Percentiles rank a stretch among this genome's conserved stretches.
Evolutionary conservation across 2,329 filamentous ascomycete species (phyloP).

Genomic region (Plenodomus biglobosus): DNA sequence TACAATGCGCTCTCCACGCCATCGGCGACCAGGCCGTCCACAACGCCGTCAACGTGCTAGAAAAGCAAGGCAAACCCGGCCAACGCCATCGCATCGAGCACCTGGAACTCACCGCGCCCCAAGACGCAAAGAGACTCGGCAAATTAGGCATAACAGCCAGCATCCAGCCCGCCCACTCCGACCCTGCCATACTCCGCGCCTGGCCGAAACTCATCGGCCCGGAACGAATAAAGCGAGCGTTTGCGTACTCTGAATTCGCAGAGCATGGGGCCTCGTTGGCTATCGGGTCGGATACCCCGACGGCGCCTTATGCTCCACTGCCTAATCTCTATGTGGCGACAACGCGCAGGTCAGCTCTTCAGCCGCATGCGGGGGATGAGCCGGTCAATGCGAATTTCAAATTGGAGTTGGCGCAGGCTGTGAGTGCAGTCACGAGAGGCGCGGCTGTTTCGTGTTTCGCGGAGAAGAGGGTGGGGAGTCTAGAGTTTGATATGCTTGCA

Average conservation of each 20-base stretch:
- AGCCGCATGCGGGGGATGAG: conserved; percentile 45
- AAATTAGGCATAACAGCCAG: conserved; percentile 72
- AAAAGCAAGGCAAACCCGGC: conserved; percentile 45
- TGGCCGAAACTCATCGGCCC: conserved; percentile 62
- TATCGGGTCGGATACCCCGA: conserved; percentile 62
- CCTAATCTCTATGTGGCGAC: conserved; percentile 62
- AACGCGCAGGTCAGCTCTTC: conserved; percentile 58
- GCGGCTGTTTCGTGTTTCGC: conserved; percentile 62
- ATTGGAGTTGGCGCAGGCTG: conserved; percentile 56
- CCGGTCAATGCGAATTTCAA: conserved; percentile 58
- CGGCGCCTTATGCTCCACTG: conserved; percentile 58
- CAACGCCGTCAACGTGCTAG: conserved; percentile 61
- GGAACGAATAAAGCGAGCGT: conserved; percentile 59
- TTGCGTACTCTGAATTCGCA: conserved; percentile 65
- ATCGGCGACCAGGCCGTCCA: conserved; percentile 64
- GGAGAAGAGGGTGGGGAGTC: conserved; percentile 56
- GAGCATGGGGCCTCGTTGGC: conserved; percentile 56
- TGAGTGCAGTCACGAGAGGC: conserved; percentile 58
- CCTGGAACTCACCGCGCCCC: conserved; percentile 59
- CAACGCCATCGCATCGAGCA: conserved; percentile 66
- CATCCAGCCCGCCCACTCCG: conserved; percentile 91
- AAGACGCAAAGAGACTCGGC: conserved; percentile 60
- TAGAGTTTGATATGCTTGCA: conserved; percentile 57
- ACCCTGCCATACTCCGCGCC: conserved; percentile 64
- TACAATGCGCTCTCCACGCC: conserved; percentile 66